Conservation (phyloP, 2,329 filamentous ascomycete genomes). For the Aspergillus viridinutans region DNA sequence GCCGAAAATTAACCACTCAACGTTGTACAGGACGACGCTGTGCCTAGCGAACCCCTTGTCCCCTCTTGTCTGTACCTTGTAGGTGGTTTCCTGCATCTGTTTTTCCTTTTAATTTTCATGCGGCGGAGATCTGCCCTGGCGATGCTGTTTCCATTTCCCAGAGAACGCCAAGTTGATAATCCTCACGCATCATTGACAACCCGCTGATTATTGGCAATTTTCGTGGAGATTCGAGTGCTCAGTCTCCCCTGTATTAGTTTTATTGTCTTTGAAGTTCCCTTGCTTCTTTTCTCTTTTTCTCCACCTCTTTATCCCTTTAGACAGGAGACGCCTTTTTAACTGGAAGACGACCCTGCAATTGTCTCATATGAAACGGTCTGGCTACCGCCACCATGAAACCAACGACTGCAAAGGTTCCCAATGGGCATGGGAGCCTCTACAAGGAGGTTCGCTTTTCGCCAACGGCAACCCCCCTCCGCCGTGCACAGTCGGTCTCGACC, state of each 20-base stretch:
- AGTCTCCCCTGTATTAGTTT: not conserved
- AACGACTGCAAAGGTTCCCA: slow-evolving; percentile 19
- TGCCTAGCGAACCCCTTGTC: not conserved
- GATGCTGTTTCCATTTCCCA: too few relatives aligned
- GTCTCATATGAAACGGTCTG: slow-evolving; percentile 5
- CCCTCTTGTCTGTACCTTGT: not conserved
- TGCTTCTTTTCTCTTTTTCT: not conserved
- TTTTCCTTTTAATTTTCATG: not conserved
- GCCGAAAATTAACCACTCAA: not conserved
- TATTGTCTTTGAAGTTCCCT: too few relatives aligned
- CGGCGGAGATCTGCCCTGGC: too few relatives aligned
- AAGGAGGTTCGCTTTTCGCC: slow-evolving; percentile 43
- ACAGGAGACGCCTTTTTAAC: not conserved
- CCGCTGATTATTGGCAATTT: not conserved
- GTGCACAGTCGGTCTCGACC: slow-evolving; percentile 38
- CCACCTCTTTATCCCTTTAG: not conserved
- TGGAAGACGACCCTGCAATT: not conserved
- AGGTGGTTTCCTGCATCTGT: not conserved
- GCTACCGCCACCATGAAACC: slow-evolving; percentile 21
- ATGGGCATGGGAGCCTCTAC: slow-evolving; percentile 33
- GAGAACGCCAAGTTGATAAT: too few relatives aligned
- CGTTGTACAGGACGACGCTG: not conserved
- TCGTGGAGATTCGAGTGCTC: not conserved
- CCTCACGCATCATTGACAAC: not conserved
- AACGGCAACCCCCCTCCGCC: slow-evolving; percentile 32